phyloP scores from a whole-genome alignment of 441 rosid genomes.

The Erysimum cheiri region DNA sequence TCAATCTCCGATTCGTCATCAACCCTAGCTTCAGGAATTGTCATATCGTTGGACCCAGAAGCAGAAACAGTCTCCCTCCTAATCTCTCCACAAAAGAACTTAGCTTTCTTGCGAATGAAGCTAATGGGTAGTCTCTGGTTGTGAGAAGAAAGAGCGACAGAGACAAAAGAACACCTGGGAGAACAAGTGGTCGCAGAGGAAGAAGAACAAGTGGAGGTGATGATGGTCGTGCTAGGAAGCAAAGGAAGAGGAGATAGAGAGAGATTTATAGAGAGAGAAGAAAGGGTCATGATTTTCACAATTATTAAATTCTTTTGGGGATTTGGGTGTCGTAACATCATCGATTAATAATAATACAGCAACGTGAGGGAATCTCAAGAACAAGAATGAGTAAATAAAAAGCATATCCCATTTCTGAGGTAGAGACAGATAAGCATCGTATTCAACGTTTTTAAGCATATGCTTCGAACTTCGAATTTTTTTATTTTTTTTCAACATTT shows the following conservation, averaged over 20 bases:
- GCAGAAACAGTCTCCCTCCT: conserved; percentile 10
- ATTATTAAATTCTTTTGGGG: conserved; percentile 6
- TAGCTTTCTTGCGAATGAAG: conserved; percentile 37
- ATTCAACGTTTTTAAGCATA: conserved; percentile 45
- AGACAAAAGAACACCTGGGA: conserved; percentile 36
- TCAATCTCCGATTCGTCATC: conserved; percentile 53
- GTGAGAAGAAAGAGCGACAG: conserved; percentile 40
- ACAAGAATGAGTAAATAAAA: conserved; percentile 22
- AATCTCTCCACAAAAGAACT: conserved; percentile 14
- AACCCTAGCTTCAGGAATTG: conserved; percentile 56
- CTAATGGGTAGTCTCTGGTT: conserved; percentile 46
- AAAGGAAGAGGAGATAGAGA: conserved; percentile 48
- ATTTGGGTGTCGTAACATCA: conserved; percentile 22
- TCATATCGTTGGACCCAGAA: conserved; percentile 53
- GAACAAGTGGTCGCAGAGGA: conserved; percentile 31
- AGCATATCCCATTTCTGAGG: conserved; percentile 59
- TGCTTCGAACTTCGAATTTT: too few relatives aligned
- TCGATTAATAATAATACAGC: conserved; percentile 31
- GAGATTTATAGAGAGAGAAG: conserved; percentile 61
- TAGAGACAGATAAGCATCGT: conserved; percentile 37
- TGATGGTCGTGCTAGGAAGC: conserved; percentile 38
- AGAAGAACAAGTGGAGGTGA: conserved; percentile 14
- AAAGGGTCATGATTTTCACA: conserved; percentile 41
- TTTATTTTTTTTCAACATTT: too few relatives aligned
- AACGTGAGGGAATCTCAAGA: conserved; percentile 52